phyloP scores from a whole-genome alignment of 2,329 filamentous ascomycete genomes.

The Aspergillus niger region DNA sequence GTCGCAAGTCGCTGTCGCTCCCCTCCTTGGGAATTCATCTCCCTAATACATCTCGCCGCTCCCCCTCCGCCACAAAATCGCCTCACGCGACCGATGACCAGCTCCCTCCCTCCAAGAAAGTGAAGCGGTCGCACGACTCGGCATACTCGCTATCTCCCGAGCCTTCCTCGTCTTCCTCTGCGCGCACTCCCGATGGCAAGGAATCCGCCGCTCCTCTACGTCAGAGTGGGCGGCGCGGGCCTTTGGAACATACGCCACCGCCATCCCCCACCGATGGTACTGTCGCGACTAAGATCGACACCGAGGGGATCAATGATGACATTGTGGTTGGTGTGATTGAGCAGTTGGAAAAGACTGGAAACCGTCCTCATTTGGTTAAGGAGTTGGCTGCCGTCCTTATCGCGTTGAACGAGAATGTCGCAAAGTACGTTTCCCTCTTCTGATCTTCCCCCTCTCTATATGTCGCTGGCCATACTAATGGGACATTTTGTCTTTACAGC shows the following conservation, averaged over 20 bases:
- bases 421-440: slow-evolving; percentile 69
- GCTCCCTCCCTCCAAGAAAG: slow-evolving; percentile 62
- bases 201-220: slow-evolving; percentile 25
- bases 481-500: slow-evolving; percentile 52
- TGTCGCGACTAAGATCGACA: slow-evolving; percentile 64
- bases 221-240: slow-evolving; percentile 46
- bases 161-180: slow-evolving; percentile 28
- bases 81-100: slow-evolving; percentile 60
- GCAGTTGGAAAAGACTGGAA: slow-evolving; percentile 85
- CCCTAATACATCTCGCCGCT: slow-evolving; percentile 61
- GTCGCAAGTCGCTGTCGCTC: slow-evolving; percentile 91
- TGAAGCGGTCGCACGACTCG: slow-evolving; percentile 73
- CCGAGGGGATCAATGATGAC: slow-evolving; percentile 86
- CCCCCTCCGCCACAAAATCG: slow-evolving; percentile 63
- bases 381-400: slow-evolving; percentile 82
- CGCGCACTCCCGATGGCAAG: slow-evolving; percentile 35
- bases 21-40: slow-evolving; percentile 91
- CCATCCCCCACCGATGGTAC: slow-evolving; percentile 65
- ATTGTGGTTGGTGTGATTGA: slow-evolving; percentile 89
- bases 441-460: slow-evolving; percentile 5
- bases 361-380: slow-evolving; percentile 91
- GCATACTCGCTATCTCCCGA: slow-evolving; percentile 45
- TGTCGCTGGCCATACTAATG: slow-evolving; percentile 19
- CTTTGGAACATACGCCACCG: slow-evolving; percentile 74
- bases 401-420: slow-evolving; percentile 75